Evolutionary conservation across 306 rosid genomes (phyloP), one percentile per base, ranked within the genome.

Genomic region (Vicia villosa): DNA sequence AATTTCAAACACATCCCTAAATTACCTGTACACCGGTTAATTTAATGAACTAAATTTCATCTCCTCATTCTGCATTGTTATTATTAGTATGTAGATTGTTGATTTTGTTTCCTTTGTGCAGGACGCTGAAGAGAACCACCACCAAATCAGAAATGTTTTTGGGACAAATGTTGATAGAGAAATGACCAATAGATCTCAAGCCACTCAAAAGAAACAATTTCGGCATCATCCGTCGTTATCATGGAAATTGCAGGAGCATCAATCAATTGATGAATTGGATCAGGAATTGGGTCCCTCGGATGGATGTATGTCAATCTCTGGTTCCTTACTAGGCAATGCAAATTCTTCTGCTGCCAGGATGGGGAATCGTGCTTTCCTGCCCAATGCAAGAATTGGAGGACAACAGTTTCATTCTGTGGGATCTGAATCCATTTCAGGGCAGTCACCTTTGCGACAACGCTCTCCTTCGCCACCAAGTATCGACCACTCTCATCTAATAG

Each of bases 161-260:
- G 76, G 81, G 50, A 51, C 80, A 63, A 84, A 81, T 41, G 78
- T 68, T 61, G 80, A 80, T 74, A 63, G 71, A 66, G 96, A 88
- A 63, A 56, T 76, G 49, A 14, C 49, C 49, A 43, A 43, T 13
- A 43, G 17, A 43, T 43, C 49, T 43, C 17, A 13, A 14, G 34
- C 85, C 34, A 64, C 72, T 68, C 84, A 47, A 4, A 84, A 71
- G 54, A 85, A 83, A 74, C 90, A 84, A 45, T 73, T 76, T 63
- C 77, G 69, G 54, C 77, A 11, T 26, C 83, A 62, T 63, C 37
- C 81, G 26, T 73, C 87, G 58, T 74, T 78, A 61, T 83, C 87
- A 52, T 88, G 95, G 95, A 67, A 81, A 65, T 52, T 83, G 54
- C 88, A 80, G 80, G 86, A 86, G 52, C 77, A 82, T 5, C 80